Percentiles rank a stretch among this genome's conserved stretches.
Evolutionary conservation across 1,284 basidiomycete species (phyloP).

Genomic region (Boletus holoroseus): DNA sequence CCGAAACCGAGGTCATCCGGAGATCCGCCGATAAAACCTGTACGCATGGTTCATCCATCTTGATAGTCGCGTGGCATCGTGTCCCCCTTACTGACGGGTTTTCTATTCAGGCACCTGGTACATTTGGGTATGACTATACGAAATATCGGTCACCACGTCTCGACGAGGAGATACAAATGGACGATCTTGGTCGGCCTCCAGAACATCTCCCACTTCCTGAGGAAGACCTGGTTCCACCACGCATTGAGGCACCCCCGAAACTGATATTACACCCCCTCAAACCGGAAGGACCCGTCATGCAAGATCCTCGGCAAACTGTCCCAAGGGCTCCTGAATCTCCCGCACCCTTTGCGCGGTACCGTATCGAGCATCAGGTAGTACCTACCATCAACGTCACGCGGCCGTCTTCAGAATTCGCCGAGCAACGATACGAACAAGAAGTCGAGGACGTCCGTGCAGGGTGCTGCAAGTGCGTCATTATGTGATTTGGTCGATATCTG

Average conservation of each 20-base stretch:
- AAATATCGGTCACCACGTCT: slow-evolving; percentile 52
- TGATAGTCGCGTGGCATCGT: background rate
- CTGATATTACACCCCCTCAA: slow-evolving; percentile 14
- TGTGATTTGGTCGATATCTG: slow-evolving; percentile 40
- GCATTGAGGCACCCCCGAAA: slow-evolving; percentile 10
- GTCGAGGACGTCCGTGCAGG: slow-evolving; percentile 44
- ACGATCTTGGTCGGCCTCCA: slow-evolving; percentile 52
- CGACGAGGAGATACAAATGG: slow-evolving; percentile 53
- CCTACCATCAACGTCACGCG: slow-evolving; percentile 29
- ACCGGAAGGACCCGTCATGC: slow-evolving; percentile 20
- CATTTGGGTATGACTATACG: slow-evolving; percentile 66
- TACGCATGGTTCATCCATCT: slow-evolving; percentile 32
- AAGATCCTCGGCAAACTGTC: slow-evolving; percentile 27
- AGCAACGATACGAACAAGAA: slow-evolving; percentile 24
- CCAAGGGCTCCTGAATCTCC: slow-evolving; percentile 42
- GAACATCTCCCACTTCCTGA: slow-evolving; percentile 16
- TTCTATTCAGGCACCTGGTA: slow-evolving; percentile 63
- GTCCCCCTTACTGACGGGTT: slow-evolving; percentile 3
- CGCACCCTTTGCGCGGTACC: slow-evolving; percentile 53
- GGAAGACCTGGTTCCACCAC: slow-evolving; percentile 13
- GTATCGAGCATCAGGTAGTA: slow-evolving; percentile 20
- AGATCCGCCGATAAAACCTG: slow-evolving; percentile 45
- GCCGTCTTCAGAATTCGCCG: slow-evolving; percentile 21
- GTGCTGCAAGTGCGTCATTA: slow-evolving; percentile 59
- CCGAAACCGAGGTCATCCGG: slow-evolving; percentile 46